Conservation (phyloP, 2,329 filamentous ascomycete genomes). For the Colletotrichum ledebouriae region DNA sequence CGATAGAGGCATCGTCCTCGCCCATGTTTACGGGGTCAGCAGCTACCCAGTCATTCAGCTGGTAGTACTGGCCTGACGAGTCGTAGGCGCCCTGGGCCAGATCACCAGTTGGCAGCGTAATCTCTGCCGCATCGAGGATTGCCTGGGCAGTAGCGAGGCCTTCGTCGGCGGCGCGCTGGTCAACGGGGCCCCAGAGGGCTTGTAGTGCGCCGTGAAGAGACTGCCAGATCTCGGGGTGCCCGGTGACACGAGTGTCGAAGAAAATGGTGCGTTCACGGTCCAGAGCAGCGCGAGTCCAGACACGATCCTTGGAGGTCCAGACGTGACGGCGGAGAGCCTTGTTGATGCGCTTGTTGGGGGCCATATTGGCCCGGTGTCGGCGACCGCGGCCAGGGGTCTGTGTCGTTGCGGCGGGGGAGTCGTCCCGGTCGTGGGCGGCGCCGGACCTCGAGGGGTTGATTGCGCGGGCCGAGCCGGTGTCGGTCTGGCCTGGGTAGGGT, state of each 20-base stretch:
- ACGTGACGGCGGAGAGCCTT: conserved; percentile 74
- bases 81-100: conserved; percentile 81
- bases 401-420: conserved; percentile 38
- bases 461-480: conserved; percentile 65
- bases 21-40: conserved; percentile 72
- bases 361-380: conserved; percentile 53
- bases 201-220: conserved; percentile 77
- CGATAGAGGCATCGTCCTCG: conserved; percentile 62
- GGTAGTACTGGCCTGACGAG: conserved; percentile 76
- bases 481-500: conserved; percentile 64
- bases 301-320: conserved; percentile 73
- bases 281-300: conserved; percentile 79
- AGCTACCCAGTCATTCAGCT: conserved; percentile 76
- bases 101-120: conserved; percentile 81
- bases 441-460: conserved; percentile 60
- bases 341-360: conserved; percentile 76
- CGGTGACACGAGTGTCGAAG: conserved; percentile 90
- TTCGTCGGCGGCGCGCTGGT: conserved; percentile 53
- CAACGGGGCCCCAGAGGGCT: conserved; percentile 72
- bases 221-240: conserved; percentile 83
- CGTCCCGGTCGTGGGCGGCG: conserved; percentile 44
- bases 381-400: conserved; percentile 45
- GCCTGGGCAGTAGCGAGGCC: conserved; percentile 79
- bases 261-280: conserved; percentile 82
- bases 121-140: conserved; percentile 82